Base-by-base conservation (phyloP, 176 grass and related monocot genomes). In the Avena sativa region DNA sequence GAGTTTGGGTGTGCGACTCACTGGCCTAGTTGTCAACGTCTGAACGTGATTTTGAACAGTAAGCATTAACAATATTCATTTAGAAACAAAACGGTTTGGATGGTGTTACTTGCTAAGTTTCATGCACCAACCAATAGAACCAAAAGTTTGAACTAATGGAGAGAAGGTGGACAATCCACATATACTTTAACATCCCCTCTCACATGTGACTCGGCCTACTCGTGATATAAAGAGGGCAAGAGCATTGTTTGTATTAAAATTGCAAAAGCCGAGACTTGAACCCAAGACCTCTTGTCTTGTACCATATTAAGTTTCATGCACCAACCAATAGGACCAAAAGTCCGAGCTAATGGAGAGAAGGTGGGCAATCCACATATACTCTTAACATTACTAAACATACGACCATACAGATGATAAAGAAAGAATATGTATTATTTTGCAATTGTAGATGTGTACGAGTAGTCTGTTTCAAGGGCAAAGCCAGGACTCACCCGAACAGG, bases 381-480 rank as follows among this genome's bases (percentile, higher is more conserved):
- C 5, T 56, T 56, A 56, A 19, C 55, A 57, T 32, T 81, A 49
- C 59, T 81, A 23, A 17, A 47, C 58, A 28, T 30, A 49, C 15
- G 8, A 80, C 17, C 62, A 65, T 80, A 80, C 79, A 81, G 9
- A 81, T 63, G 71, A 74, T 8, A 23, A 48, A 38, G 17, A 72
- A 28, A 38, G 6, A 57, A 55, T 59, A 80, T 80, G 78, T 16
- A 10, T 48, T 26, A 9, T 64, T 49, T 48, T 14, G 4, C 60
- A 80, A 80, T 43, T 59, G 63, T 48, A 48, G 58, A 64, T 64
- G 38, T 30, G n/a, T 64, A 28, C 48, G 32, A 83, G 64, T 19
- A 65, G 34, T 64, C 73, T 56, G 25, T 38, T 28, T 32, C 9
- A 74, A 47, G 81, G 69, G 74, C 25, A 67, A 84, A 50, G 44